These are phyloP conservation scores for Candida sojae DNA, from an alignment of 1,139 yeast genomes.

Conservation along the genomic window DNA sequence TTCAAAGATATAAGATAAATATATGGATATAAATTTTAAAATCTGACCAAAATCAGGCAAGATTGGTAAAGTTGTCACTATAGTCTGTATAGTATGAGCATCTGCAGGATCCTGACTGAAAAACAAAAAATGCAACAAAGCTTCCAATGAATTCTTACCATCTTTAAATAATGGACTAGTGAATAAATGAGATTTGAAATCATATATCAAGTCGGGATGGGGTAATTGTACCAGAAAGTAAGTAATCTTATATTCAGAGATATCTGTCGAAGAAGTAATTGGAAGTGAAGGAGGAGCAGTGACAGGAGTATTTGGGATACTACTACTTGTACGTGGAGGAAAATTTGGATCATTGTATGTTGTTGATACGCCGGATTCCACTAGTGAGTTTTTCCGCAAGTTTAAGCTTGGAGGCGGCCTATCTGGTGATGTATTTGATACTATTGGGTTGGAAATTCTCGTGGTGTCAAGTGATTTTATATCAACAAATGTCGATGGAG, in stretches of 20 bases:
- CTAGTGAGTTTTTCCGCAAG: constrained; percentile 1
- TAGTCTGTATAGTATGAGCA: constrained; percentile 35
- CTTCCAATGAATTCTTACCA: constrained; percentile 50
- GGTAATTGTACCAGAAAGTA: constrained; percentile 36
- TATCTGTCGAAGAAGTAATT: constrained; percentile 15
- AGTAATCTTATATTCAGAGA: constrained; percentile 18
- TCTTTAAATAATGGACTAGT: constrained; percentile 7
- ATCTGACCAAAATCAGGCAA: constrained; percentile 59
- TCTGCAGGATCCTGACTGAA: constrained; percentile 35
- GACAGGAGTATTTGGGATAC: constrained; percentile 5
- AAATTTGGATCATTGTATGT: background rate
- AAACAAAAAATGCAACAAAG: constrained; percentile 71
- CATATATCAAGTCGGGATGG: constrained; percentile 71
- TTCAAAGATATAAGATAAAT: constrained; percentile 23
- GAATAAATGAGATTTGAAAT: constrained; percentile 40
- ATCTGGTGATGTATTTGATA: background rate
- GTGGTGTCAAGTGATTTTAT: constrained; percentile 3
- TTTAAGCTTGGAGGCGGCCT: background rate
- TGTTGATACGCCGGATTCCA: background rate
- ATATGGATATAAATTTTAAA: constrained; percentile 37
- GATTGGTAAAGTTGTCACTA: constrained; percentile 64
- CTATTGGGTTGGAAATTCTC: constrained; percentile 3
- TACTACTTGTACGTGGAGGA: constrained; percentile 2
- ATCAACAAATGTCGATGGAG: constrained; percentile 1
- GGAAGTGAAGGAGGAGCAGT: constrained; percentile 7